phyloP scores from a whole-genome alignment of 2,329 filamentous ascomycete genomes.

The Huntiella moniliformis region DNA sequence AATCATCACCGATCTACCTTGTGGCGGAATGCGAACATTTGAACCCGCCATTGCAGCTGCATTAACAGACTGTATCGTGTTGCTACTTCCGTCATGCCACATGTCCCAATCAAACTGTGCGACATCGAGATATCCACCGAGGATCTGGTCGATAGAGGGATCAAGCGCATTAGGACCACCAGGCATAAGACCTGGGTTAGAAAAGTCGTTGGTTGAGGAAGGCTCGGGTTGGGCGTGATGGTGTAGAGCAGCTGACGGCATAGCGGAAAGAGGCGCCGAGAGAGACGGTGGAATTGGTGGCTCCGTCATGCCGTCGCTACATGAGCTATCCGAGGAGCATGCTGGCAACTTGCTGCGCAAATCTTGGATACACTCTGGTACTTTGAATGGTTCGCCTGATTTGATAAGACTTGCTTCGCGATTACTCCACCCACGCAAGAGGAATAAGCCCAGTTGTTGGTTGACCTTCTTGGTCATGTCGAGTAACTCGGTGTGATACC shows the following conservation, averaged over 20 bases:
- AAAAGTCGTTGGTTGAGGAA: background rate
- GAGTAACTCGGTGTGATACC: conserved; percentile 30
- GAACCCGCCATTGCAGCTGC: background rate
- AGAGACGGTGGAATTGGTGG: conserved; percentile 9
- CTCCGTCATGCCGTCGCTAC: conserved; percentile 13
- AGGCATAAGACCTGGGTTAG: background rate
- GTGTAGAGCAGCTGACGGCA: conserved; percentile 7
- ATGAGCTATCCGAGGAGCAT: conserved; percentile 16
- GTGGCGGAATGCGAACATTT: background rate
- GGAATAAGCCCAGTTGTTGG: conserved; percentile 3
- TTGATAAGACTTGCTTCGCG: conserved; percentile 25
- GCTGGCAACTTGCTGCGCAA: conserved; percentile 25
- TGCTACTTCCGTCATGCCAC: conserved; percentile 17
- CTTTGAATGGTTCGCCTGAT: conserved; percentile 21
- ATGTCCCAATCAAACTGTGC: conserved; percentile 28
- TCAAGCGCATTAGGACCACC: conserved; percentile 4
- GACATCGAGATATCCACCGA: conserved; percentile 26
- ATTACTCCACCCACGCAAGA: conserved; percentile 23
- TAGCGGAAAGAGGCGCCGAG: conserved; percentile 8
- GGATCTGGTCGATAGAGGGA: conserved; percentile 24
- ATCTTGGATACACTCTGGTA: conserved; percentile 27
- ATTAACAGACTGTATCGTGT: background rate
- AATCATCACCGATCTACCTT: conserved; percentile 1
- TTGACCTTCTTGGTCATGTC: conserved; percentile 28
- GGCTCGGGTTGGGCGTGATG: conserved; percentile 2